Base-by-base conservation (phyloP, 495 filamentous ascomycete genomes). In the Aspergillus baeticus region DNA sequence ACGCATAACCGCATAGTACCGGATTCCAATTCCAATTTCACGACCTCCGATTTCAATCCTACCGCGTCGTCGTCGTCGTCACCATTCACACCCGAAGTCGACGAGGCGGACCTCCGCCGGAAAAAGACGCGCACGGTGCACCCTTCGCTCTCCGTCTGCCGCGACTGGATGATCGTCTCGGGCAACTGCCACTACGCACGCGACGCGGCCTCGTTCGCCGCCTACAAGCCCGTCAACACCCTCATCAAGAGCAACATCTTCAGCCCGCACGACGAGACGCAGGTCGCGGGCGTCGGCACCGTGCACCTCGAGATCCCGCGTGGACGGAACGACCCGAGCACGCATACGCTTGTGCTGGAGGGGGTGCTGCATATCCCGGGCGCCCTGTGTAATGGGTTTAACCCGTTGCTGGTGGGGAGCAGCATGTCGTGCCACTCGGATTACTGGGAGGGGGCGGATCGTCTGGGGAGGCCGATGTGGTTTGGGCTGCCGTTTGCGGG, bases 121-220 rank as follows among this genome's bases (percentile, higher is more conserved):
- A 57, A 41, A 11, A 57, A 57, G 22, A 54, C 50, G 23, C 34
- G 43, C 29, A 18, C 37, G 11, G 6, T 48, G 3, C 55, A 58
- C 46, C 39, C 57, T 11, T 23, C 55, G 0, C n/a, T 36, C 1
- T 34, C 45, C 26, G 23, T 61, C 48, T 64, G 62, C 53, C 35
- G 58, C 39, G 64, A 69, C 61, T 70, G 67, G 67, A 70, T 68
- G 67, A 51, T 68, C 46, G 55, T 66, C n/a, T 55, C 51, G 1
- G 64, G 67, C 2, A 66, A 66, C 59, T 59, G 57, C 53, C 67
- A 70, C 59, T 70, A 70, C 58, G 67, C 67, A 37, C 63, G 65
- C 14, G 65, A 70, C 51, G 36, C 35, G 18, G 54, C 62, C 50
- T 51, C 44, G 5, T 70, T 70, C 61, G 60, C 51, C 6, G 55